phyloP scores from a whole-genome alignment of 2,329 filamentous ascomycete genomes.

The Teratosphaeria nubilosa region DNA sequence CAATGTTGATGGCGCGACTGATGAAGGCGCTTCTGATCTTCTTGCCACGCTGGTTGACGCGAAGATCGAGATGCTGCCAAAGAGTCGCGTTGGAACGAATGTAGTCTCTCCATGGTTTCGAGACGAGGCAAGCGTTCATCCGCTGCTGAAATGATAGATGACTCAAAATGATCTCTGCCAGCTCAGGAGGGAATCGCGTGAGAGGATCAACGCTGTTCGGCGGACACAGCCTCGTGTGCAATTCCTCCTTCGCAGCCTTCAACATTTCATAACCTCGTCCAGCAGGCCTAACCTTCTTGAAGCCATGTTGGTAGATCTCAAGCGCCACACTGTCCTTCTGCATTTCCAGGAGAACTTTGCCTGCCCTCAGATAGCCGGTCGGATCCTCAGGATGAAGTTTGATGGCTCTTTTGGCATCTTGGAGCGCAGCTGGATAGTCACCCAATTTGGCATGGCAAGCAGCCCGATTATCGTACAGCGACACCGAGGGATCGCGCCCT shows the following conservation, averaged over 20 bases:
- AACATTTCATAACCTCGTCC: conserved; percentile 24
- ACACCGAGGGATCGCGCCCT: conserved; percentile 19
- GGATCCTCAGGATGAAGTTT: conserved; percentile 40
- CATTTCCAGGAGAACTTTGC: conserved; percentile 38
- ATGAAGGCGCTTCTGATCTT: conserved; percentile 34
- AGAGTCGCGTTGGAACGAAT: conserved; percentile 37
- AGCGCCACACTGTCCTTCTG: conserved; percentile 44
- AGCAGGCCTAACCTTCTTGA: conserved; percentile 40
- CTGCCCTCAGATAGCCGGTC: conserved; percentile 49
- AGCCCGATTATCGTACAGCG: conserved; percentile 45
- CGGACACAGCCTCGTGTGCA: conserved; percentile 33
- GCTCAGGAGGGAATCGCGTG: conserved; percentile 43
- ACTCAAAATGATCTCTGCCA: conserved; percentile 42
- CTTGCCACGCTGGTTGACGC: conserved; percentile 27
- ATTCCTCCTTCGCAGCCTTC: conserved; percentile 34
- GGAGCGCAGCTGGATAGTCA: conserved; percentile 41
- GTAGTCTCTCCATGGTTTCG: conserved; percentile 45
- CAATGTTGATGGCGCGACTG: conserved; percentile 32
- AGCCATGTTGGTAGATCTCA: conserved; percentile 48
- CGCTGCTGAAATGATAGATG: conserved; percentile 42
- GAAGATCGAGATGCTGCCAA: conserved; percentile 47
- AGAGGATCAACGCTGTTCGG: conserved; percentile 42
- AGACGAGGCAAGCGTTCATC: conserved; percentile 44
- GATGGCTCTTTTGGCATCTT: conserved; percentile 50
- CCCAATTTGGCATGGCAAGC: conserved; percentile 45